phyloP scores from a whole-genome alignment of 192 early-diverging fungal genomes.

The Coemansia sp. region DNA sequence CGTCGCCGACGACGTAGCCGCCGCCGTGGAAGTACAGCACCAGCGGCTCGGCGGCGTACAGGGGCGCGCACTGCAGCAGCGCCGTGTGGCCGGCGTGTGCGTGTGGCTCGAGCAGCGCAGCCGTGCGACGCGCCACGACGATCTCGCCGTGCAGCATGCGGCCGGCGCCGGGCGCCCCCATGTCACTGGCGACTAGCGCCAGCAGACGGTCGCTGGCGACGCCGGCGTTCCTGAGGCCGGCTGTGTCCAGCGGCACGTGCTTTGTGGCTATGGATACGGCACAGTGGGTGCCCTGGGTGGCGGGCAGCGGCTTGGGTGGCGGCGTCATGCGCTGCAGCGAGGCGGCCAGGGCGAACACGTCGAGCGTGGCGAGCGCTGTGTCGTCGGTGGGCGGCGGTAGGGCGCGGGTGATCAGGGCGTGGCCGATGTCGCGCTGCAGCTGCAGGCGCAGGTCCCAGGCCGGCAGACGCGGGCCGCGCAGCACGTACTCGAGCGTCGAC shows the following conservation, averaged over 20 bases:
- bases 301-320: not conserved
- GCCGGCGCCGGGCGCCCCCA: not conserved
- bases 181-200: not conserved
- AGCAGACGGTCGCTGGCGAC: not conserved
- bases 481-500: constrained; percentile 2
- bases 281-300: not conserved
- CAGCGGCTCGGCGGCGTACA: constrained; percentile 33
- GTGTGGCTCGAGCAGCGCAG: not conserved
- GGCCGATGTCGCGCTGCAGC: constrained; percentile 12
- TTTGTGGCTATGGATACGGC: not conserved
- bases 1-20: constrained; percentile 52
- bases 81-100: not conserved
- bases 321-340: not conserved
- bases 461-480: constrained; percentile 6
- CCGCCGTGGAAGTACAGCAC: constrained; percentile 70
- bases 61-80: constrained; percentile 1
- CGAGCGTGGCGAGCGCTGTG: not conserved
- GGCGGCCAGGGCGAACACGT: constrained; percentile 2
- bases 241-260: not conserved
- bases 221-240: not conserved
- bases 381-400: constrained; percentile 5
- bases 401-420: not conserved
- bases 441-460: constrained; percentile 3
- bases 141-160: constrained; percentile 3
- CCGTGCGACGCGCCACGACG: not conserved